These are phyloP conservation scores for Talaromyces sp. DNA, from an alignment of 2,329 filamentous ascomycete species.

Conservation along the genomic window DNA sequence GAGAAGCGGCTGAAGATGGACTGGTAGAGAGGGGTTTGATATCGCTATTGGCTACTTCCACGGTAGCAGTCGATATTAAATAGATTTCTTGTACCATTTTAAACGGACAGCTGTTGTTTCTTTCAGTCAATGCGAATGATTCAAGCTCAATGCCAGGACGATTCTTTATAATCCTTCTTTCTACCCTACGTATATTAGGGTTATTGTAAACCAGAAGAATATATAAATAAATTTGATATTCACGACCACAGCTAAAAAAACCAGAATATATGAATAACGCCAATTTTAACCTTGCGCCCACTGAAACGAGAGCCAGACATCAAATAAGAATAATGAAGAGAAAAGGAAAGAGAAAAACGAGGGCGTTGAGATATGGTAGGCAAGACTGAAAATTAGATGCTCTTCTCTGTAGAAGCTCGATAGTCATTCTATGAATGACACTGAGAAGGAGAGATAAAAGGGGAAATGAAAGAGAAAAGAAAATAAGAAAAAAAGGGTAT, in stretches of 20 bases:
- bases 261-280: background rate
- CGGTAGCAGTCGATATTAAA: background rate
- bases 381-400: background rate
- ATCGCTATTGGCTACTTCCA: background rate
- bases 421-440: background rate
- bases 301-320: background rate
- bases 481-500: background rate
- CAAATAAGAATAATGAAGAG: background rate
- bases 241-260: background rate
- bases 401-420: background rate
- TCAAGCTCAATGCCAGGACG: background rate
- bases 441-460: background rate
- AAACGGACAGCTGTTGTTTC: background rate
- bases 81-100: background rate
- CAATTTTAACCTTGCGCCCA: background rate
- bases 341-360: background rate
- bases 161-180: background rate
- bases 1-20: slow-evolving; percentile 85
- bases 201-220: background rate
- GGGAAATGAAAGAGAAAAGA: background rate
- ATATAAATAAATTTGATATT: background rate
- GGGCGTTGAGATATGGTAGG: background rate
- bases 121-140: background rate
- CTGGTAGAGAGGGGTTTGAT: slow-evolving; percentile 20
- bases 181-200: background rate